These are phyloP conservation scores for Penicillium concentricum DNA, from an alignment of 2,329 filamentous ascomycete species.

Conservation along the genomic window DNA sequence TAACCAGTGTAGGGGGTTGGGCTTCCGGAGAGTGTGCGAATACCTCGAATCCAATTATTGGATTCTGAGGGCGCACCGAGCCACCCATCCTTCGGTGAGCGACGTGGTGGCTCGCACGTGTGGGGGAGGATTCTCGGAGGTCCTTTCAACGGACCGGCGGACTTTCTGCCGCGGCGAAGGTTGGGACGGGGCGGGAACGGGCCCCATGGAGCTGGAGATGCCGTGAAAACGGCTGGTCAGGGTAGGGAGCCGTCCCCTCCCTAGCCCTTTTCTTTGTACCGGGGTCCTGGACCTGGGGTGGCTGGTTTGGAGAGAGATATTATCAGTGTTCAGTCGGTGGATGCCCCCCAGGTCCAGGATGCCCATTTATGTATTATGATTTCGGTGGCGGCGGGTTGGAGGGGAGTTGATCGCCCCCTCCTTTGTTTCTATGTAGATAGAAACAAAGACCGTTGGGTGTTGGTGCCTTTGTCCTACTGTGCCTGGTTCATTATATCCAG, in stretches of 20 bases:
- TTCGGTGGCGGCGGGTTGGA: neutral
- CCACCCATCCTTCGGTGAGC: conserved; percentile 30
- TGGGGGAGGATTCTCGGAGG: conserved; percentile 31
- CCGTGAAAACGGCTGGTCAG: neutral
- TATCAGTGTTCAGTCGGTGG: neutral
- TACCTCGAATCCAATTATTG: conserved; percentile 29
- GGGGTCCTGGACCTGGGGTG: conserved; percentile 4
- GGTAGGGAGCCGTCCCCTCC: conserved; percentile 7
- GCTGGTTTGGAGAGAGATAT: neutral
- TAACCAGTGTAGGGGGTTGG: conserved; percentile 13
- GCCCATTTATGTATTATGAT: neutral
- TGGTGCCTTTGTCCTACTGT: neutral
- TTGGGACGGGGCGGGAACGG: conserved; percentile 34
- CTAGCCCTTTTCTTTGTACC: neutral
- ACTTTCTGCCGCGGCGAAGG: conserved; percentile 33
- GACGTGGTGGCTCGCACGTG: conserved; percentile 22
- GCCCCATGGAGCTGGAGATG: conserved; percentile 34
- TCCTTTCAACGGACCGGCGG: conserved; percentile 25
- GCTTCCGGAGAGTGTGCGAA: conserved; percentile 20
- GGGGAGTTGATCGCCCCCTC: conserved; percentile 1
- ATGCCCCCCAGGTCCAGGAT: conserved; percentile 3
- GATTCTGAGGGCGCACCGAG: conserved; percentile 32
- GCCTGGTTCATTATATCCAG: neutral
- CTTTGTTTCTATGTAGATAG: neutral
- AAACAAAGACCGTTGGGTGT: neutral